phyloP scores from a whole-genome alignment of 345 rosid genomes.

The Erysimum cheiranthoides region DNA sequence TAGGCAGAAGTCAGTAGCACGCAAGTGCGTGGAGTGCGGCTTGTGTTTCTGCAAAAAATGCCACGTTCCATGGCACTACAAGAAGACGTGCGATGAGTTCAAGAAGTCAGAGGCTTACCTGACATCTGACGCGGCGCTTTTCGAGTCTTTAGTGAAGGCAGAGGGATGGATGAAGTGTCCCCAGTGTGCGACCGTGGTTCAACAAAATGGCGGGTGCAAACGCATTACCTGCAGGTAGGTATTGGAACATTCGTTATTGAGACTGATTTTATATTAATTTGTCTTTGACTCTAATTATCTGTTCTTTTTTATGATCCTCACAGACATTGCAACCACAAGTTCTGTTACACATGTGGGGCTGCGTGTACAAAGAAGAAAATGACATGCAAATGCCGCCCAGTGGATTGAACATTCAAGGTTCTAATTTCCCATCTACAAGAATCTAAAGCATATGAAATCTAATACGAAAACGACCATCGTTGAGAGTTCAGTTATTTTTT shows the following conservation, averaged over 20 bases:
- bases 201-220: background rate
- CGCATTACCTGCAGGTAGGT: background rate
- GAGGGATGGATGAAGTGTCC: background rate
- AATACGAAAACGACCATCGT: no score
- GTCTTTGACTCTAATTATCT: no score
- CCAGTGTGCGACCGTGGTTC: background rate
- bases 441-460: no score
- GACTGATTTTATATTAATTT: no score
- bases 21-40: background rate
- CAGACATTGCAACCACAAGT: background rate
- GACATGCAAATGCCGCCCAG: background rate
- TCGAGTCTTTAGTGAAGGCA: background rate
- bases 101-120: slow-evolving; percentile 2
- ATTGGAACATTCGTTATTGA: no score
- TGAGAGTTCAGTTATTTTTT: no score
- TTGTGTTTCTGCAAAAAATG: slow-evolving; percentile 1
- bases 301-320: no score
- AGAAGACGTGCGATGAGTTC: slow-evolving; percentile 4
- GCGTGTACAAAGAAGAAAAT: background rate
- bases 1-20: background rate
- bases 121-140: background rate
- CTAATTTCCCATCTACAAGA: no score
- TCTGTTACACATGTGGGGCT: slow-evolving; percentile 3
- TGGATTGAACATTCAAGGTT: background rate
- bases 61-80: background rate